These are phyloP conservation scores for Cladochytrium tenue DNA, from an alignment of 371 early-diverging fungal species.

Conservation along the genomic window DNA sequence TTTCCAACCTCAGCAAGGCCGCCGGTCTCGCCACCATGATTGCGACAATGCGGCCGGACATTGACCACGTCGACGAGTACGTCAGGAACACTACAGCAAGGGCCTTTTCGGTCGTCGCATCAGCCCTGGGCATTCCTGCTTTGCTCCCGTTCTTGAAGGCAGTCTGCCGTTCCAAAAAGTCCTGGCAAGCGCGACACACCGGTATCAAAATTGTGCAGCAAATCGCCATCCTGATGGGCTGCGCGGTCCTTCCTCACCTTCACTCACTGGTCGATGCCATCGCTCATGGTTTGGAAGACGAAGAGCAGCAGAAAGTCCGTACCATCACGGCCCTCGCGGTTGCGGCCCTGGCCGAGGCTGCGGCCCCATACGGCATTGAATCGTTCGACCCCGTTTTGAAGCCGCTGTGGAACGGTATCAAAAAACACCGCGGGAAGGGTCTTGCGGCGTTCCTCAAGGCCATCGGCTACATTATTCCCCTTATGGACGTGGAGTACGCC, in stretches of 20 bases:
- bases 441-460: conserved; percentile 97
- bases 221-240: conserved; percentile 90
- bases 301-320: conserved; percentile 89
- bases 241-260: conserved; percentile 93
- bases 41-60: conserved; percentile 96
- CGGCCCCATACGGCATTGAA: conserved; percentile 97
- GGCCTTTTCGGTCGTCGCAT: conserved; percentile 95
- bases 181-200: conserved; percentile 98
- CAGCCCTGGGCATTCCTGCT: conserved; percentile 93
- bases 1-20: conserved; percentile 94
- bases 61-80: conserved; percentile 96
- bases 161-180: conserved; percentile 90
- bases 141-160: conserved; percentile 94
- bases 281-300: conserved; percentile 89
- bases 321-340: conserved; percentile 93
- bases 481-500: conserved; percentile 95
- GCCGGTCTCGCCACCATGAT: conserved; percentile 98
- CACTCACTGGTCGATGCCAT: conserved; percentile 88
- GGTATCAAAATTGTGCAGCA: conserved; percentile 97
- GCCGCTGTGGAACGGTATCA: conserved; percentile 92
- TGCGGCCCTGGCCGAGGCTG: conserved; percentile 94
- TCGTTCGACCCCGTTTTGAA: conserved; percentile 88
- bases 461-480: conserved; percentile 93
- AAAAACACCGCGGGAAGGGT: conserved; percentile 92
- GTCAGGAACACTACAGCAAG: conserved; percentile 97